Percentiles rank a stretch among this genome's conserved stretches.
Evolutionary conservation across 371 early-diverging fungal species (phyloP).

Genomic region (Apophysomyces elegans): DNA sequence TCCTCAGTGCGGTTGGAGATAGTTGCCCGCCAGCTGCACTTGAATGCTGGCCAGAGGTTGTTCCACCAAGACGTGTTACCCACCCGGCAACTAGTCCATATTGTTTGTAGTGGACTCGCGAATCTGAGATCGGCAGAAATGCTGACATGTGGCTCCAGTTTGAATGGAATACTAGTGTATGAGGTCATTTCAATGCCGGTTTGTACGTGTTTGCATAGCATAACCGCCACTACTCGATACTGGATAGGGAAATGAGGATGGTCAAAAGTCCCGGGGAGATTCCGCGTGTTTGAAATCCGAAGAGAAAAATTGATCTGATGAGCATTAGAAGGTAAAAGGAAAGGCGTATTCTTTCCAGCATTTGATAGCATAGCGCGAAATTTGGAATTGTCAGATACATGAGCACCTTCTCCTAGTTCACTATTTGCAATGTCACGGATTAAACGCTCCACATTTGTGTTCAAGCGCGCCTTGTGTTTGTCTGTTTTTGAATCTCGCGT

Average conservation of each 20-base stretch:
- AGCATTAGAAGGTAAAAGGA: conserved; percentile 1
- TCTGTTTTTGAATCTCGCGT: background rate
- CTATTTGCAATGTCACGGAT: background rate
- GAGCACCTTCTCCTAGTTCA: background rate
- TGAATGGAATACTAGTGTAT: background rate
- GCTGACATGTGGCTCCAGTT: background rate
- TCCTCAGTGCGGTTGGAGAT: background rate
- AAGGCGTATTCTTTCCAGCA: background rate
- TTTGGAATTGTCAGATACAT: background rate
- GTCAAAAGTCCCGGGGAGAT: conserved; percentile 20
- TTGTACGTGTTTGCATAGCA: conserved; percentile 11
- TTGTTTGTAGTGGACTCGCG: conserved; percentile 1
- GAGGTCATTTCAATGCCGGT: background rate
- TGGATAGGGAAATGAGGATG: conserved; percentile 17
- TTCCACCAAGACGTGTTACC: background rate
- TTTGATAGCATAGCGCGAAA: background rate
- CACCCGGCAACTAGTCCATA: background rate
- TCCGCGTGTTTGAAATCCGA: conserved; percentile 8
- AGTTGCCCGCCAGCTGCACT: background rate
- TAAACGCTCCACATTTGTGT: background rate
- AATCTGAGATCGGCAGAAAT: background rate
- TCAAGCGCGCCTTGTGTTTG: background rate
- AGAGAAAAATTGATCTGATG: conserved; percentile 20
- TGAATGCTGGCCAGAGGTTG: background rate
- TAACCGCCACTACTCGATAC: conserved; percentile 14